Percentiles rank a stretch among this genome's conserved stretches.
phyloP scores from a whole-genome alignment of 2,329 filamentous ascomycete species.

The Metarhizium humberi region DNA sequence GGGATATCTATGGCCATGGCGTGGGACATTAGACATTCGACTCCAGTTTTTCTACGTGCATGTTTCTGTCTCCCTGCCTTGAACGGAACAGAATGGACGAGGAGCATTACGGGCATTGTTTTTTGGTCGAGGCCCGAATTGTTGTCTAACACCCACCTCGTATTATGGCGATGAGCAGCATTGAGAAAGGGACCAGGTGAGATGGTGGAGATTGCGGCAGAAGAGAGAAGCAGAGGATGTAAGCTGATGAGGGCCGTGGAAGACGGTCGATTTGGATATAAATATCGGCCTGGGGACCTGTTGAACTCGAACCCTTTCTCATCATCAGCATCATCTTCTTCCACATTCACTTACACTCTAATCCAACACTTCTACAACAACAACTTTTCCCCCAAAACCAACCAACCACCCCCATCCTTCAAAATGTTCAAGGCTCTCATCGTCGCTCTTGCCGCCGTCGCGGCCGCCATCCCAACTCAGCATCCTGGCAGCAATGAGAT shows the following conservation, averaged over 20 bases:
- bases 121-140: no score
- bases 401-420: background rate
- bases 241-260: background rate
- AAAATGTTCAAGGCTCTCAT: conserved; percentile 1
- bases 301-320: background rate
- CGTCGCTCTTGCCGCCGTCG: background rate
- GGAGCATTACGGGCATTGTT: no score
- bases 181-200: background rate
- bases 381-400: background rate
- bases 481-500: background rate
- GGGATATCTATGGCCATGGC: no score
- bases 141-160: no score
- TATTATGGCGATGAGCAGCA: no score
- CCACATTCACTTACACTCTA: background rate
- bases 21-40: no score
- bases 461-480: background rate
- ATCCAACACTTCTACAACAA: background rate
- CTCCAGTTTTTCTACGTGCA: no score
- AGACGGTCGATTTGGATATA: background rate
- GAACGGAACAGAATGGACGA: no score
- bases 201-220: conserved; percentile 7
- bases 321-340: background rate
- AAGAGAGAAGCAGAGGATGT: background rate
- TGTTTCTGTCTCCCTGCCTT: no score
- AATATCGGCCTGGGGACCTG: background rate